phyloP scores from a whole-genome alignment of 805 yeast genomes.

The Candida rishiriensis region DNA sequence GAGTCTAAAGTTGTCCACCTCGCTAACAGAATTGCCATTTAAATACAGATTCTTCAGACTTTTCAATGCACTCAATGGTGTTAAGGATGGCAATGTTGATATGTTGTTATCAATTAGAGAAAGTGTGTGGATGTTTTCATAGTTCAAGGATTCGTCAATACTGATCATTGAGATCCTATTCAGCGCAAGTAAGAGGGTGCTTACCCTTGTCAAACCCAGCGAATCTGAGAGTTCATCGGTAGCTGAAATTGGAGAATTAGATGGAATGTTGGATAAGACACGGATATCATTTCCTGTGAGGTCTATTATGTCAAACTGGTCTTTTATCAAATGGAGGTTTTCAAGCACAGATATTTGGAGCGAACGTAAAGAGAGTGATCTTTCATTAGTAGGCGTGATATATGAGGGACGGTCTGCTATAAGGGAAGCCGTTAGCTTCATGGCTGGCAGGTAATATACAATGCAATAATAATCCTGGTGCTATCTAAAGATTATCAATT shows the following conservation, averaged over 20 bases:
- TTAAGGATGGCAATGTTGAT: conserved; percentile 37
- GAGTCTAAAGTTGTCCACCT: conserved; percentile 47
- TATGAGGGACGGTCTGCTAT: conserved; percentile 48
- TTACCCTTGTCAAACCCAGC: conserved; percentile 31
- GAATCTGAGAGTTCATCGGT: no score
- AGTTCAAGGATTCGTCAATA: conserved; percentile 25
- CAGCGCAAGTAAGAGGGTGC: conserved; percentile 55
- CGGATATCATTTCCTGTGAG: conserved; percentile 70
- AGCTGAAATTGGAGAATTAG: no score
- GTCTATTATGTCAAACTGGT: conserved; percentile 56
- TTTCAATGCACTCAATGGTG: conserved; percentile 30
- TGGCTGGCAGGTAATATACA: conserved; percentile 13
- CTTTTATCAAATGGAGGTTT: conserved; percentile 36
- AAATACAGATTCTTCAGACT: conserved; percentile 48
- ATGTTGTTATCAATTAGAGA: conserved; percentile 51
- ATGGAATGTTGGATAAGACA: conserved; percentile 47
- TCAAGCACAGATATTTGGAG: conserved; percentile 40
- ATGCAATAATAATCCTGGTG: no score
- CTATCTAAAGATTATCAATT: no score
- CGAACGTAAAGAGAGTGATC: conserved; percentile 38
- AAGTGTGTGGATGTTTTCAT: conserved; percentile 48
- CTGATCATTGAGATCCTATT: conserved; percentile 51
- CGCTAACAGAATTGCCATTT: conserved; percentile 40
- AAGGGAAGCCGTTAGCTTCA: conserved; percentile 54
- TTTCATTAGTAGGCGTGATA: conserved; percentile 41